Percentiles rank a stretch among this genome's conserved stretches.
These are phyloP conservation scores for Microstroma glucosiphilum DNA, from an alignment of 1,284 basidiomycete genomes.

Conservation along the genomic window DNA sequence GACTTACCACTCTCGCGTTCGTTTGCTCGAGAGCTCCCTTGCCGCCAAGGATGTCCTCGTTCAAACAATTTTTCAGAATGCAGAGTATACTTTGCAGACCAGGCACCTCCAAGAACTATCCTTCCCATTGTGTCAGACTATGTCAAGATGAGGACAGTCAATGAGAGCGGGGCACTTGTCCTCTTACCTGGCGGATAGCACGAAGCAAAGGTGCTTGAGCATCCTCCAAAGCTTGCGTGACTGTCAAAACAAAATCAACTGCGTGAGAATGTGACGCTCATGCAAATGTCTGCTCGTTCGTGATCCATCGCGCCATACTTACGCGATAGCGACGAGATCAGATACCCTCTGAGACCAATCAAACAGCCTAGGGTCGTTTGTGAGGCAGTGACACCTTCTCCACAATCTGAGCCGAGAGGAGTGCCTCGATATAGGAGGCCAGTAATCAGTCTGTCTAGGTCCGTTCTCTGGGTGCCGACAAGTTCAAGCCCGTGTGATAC, in stretches of 20 bases:
- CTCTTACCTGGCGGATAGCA: background rate
- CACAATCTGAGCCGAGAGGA: too few relatives aligned
- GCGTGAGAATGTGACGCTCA: too few relatives aligned
- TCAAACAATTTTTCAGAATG: background rate
- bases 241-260: background rate
- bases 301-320: too few relatives aligned
- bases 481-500: conserved; percentile 5
- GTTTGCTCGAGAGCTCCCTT: conserved; percentile 7
- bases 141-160: background rate
- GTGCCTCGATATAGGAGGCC: conserved; percentile 6
- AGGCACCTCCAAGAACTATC: background rate
- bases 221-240: background rate
- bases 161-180: background rate
- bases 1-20: background rate
- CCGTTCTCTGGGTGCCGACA: background rate
- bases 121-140: background rate
- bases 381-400: too few relatives aligned
- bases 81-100: background rate
- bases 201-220: background rate
- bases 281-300: too few relatives aligned
- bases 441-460: conserved; percentile 13
- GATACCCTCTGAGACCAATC: too few relatives aligned
- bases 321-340: too few relatives aligned
- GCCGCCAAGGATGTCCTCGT: conserved; percentile 7
- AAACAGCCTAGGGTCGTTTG: too few relatives aligned